phyloP scores from a whole-genome alignment of 1,139 yeast genomes.

The Yamadazyma taylorii region DNA sequence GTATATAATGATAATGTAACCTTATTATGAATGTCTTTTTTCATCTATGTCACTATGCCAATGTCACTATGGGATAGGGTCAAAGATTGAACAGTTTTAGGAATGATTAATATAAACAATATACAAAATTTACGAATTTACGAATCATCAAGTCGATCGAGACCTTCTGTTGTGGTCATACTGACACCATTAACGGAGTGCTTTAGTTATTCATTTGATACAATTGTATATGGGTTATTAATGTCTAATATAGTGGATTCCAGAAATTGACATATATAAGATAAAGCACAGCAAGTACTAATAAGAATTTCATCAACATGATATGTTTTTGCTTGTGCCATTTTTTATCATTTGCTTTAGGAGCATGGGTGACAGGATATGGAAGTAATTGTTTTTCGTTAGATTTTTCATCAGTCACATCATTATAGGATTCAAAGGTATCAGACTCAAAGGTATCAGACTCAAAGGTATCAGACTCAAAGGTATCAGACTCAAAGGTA shows the following conservation, averaged over 20 bases:
- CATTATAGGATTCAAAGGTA: neutral
- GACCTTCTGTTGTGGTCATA: too few species aligned
- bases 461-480: neutral
- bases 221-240: too few species aligned
- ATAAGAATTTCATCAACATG: neutral
- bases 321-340: too few species aligned
- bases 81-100: neutral
- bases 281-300: neutral
- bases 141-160: too few species aligned
- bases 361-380: constrained; percentile 6
- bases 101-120: neutral
- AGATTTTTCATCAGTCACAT: neutral
- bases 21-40: neutral
- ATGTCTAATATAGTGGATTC: too few species aligned
- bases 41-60: too few species aligned
- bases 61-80: too few species aligned
- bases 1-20: constrained; percentile 8
- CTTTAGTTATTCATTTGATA: too few species aligned
- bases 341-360: too few species aligned
- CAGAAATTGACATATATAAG: neutral
- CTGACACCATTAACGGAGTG: too few species aligned
- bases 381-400: constrained; percentile 4
- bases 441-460: neutral
- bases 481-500: neutral
- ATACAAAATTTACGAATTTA: too few species aligned